These are phyloP conservation scores for Chloris gayana DNA, from an alignment of 176 grass and related monocot species.

Conservation along the genomic window DNA sequence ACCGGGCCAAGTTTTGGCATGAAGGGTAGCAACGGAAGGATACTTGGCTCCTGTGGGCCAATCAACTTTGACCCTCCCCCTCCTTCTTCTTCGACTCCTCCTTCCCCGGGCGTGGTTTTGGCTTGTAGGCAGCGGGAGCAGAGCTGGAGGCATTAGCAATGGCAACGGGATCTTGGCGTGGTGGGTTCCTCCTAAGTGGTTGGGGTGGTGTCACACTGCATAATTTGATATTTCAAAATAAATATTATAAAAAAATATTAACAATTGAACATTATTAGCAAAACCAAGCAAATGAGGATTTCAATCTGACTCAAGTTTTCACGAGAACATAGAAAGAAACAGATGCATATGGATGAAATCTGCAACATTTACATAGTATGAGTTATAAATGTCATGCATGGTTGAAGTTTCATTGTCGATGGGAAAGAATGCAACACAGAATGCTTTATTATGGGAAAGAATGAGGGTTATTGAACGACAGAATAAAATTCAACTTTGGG, in stretches of 20 bases:
- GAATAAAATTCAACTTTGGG: not conserved
- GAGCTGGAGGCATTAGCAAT: not conserved
- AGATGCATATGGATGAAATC: not conserved
- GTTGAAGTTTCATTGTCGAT: not conserved
- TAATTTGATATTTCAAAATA: not conserved
- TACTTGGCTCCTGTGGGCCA: not conserved
- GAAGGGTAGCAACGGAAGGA: not conserved
- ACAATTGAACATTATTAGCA: not conserved
- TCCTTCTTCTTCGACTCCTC: no score
- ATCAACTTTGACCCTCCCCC: not conserved
- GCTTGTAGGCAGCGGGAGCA: not conserved
- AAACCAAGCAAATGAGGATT: not conserved
- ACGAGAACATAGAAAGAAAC: not conserved
- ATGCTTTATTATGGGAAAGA: no score
- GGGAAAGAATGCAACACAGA: no score
- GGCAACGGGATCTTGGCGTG: not conserved
- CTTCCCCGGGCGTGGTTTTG: not conserved
- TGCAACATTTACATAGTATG: not conserved
- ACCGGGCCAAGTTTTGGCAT: slow-evolving; percentile 50
- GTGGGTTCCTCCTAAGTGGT: slow-evolving; percentile 2
- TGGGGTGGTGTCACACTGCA: not conserved
- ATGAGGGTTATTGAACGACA: not conserved
- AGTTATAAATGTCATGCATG: not conserved
- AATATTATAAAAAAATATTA: not conserved
- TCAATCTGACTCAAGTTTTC: not conserved